A percentile compares a stretch with the other conserved stretches of the same genome.
Conservation (phyloP, 2,329 filamentous ascomycete species). For the Alternaria metachromatica region DNA sequence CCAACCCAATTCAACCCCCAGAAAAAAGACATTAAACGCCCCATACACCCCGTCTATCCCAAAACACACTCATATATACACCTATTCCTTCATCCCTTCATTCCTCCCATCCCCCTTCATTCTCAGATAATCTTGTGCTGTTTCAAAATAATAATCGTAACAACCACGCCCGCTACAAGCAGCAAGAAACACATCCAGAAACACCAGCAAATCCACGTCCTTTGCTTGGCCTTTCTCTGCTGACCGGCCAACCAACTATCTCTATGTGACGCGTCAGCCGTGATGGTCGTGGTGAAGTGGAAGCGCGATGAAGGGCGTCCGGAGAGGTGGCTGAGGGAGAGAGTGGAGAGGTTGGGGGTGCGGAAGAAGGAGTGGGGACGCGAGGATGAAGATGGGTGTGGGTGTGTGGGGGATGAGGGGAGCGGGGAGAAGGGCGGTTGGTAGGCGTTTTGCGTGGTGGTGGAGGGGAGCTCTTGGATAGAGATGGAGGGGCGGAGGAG, state of each 20-base stretch:
- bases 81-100: neutral
- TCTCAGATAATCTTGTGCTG: slow-evolving; percentile 35
- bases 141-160: slow-evolving; percentile 55
- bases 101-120: neutral
- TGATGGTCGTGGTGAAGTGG: slow-evolving; percentile 43
- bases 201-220: slow-evolving; percentile 56
- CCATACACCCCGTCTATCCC: neutral
- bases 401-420: neutral
- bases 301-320: slow-evolving; percentile 36
- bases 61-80: neutral
- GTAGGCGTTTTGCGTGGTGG: neutral
- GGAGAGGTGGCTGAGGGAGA: slow-evolving; percentile 28
- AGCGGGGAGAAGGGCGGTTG: neutral
- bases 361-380: slow-evolving; percentile 12
- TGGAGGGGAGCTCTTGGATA: neutral
- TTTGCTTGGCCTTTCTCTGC: slow-evolving; percentile 55
- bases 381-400: neutral
- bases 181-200: slow-evolving; percentile 57
- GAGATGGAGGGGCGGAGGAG: slow-evolving; percentile 9
- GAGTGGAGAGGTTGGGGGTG: slow-evolving; percentile 27
- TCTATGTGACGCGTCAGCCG: slow-evolving; percentile 47
- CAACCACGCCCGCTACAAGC: slow-evolving; percentile 54
- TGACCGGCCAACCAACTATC: slow-evolving; percentile 62
- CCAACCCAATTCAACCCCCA: neutral
- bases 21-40: neutral